Evolutionary conservation across 495 filamentous ascomycete genomes (phyloP).

Genomic region (Hyaloscypha variabilis): DNA sequence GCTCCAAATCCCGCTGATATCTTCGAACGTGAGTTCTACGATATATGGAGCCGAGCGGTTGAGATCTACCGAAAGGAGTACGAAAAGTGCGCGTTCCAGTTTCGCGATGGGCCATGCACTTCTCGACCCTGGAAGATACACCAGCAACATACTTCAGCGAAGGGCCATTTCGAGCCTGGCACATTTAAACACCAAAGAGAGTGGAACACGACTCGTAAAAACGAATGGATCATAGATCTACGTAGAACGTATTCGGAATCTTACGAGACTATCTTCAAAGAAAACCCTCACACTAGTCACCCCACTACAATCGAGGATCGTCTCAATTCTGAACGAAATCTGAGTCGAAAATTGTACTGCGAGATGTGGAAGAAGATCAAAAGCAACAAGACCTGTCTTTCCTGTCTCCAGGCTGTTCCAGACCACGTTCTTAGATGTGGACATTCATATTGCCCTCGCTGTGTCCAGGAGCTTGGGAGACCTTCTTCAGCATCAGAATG

Average conservation of each 20-base stretch:
- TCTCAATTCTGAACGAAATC: not conserved
- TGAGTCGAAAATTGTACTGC: not conserved
- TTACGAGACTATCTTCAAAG: not conserved
- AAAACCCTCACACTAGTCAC: not conserved
- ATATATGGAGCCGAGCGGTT: not conserved
- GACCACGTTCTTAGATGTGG: conserved; percentile 15
- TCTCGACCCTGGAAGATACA: conserved; percentile 3
- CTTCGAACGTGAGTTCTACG: not conserved
- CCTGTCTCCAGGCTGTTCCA: conserved; percentile 13
- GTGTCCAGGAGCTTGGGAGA: conserved; percentile 12
- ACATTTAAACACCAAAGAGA: not conserved
- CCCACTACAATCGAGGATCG: not conserved
- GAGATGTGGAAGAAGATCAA: conserved; percentile 8
- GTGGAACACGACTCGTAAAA: not conserved
- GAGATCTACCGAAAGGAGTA: not conserved
- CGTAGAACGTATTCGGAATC: not conserved
- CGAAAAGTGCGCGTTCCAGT: conserved; percentile 9
- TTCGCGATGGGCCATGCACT: conserved; percentile 4
- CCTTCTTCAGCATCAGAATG: conserved; percentile 5
- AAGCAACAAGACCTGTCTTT: conserved; percentile 13
- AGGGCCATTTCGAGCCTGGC: conserved; percentile 1
- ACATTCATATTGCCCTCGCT: conserved; percentile 17
- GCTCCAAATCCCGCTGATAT: not conserved
- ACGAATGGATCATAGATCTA: not conserved
- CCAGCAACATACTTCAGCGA: conserved; percentile 14